These are phyloP conservation scores for Tritrichomonas foetus DNA, from an alignment of 208 protist genomes.

Conservation along the genomic window DNA sequence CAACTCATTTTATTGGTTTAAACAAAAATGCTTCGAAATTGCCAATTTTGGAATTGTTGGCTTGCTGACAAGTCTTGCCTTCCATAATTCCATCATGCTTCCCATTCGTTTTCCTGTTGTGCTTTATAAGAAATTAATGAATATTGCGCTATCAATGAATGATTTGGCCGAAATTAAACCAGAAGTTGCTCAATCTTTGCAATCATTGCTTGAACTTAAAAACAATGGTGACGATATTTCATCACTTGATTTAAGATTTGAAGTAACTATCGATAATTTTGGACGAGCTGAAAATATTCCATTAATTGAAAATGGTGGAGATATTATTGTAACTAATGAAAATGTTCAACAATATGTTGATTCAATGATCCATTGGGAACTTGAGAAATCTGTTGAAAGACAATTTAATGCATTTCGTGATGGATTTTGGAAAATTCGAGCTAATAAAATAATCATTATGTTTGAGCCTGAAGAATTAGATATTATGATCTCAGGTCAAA, in stretches of 20 bases:
- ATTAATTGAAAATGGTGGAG: slow-evolving; percentile 43
- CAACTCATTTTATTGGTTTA: slow-evolving; percentile 68
- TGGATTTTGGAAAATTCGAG: too few species aligned
- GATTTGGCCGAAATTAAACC: slow-evolving; percentile 49
- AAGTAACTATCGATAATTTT: slow-evolving; percentile 45
- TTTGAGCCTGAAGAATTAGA: slow-evolving; percentile 67
- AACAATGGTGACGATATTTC: not conserved
- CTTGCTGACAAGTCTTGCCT: slow-evolving; percentile 70
- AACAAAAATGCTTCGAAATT: slow-evolving; percentile 52
- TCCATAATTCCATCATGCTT: slow-evolving; percentile 83
- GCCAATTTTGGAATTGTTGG: slow-evolving; percentile 46
- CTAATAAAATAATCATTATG: too few species aligned
- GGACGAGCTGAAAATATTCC: slow-evolving; percentile 14
- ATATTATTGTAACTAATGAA: slow-evolving; percentile 49
- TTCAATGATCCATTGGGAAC: not conserved
- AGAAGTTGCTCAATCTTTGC: not conserved
- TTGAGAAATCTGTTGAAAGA: not conserved
- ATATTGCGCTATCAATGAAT: not conserved
- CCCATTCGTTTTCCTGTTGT: slow-evolving; percentile 73
- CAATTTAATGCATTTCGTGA: not conserved
- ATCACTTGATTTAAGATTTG: not conserved
- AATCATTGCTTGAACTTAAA: not conserved
- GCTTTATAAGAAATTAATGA: slow-evolving; percentile 49
- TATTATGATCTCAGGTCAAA: slow-evolving; percentile 64
- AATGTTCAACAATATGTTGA: slow-evolving; percentile 53